Percentiles rank a stretch among this genome's conserved stretches.
Evolutionary conservation across 2,329 filamentous ascomycete species (phyloP).

Genomic region (Ceratocystis harringtonii): DNA sequence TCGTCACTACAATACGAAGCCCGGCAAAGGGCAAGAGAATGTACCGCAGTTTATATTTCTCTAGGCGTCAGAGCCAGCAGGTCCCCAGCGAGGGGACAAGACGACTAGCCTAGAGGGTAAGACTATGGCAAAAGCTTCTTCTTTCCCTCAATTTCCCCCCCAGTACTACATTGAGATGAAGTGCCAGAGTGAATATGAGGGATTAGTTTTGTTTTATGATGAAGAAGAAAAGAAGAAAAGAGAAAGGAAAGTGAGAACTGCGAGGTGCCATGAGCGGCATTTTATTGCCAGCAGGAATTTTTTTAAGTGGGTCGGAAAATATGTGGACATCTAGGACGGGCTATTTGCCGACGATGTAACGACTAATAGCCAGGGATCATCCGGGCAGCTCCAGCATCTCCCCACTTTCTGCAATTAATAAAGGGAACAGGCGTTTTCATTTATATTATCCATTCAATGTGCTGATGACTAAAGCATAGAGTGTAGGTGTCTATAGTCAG

Average conservation of each 20-base stretch:
- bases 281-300: slow-evolving; percentile 10
- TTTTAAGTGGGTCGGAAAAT: slow-evolving; percentile 7
- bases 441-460: too few relatives aligned
- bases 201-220: slow-evolving; percentile 23
- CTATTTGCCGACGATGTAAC: not conserved
- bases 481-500: too few relatives aligned
- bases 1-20: not conserved
- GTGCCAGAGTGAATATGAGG: slow-evolving; percentile 57
- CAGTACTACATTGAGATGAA: slow-evolving; percentile 36
- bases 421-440: too few relatives aligned
- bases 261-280: not conserved
- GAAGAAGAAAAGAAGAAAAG: slow-evolving; percentile 24
- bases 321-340: not conserved
- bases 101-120: slow-evolving; percentile 35
- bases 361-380: not conserved
- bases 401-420: too few relatives aligned
- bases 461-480: too few relatives aligned
- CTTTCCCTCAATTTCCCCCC: slow-evolving; percentile 64
- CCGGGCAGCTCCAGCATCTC: not conserved
- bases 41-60: slow-evolving; percentile 26
- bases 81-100: slow-evolving; percentile 4
- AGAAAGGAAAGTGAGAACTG: slow-evolving; percentile 13
- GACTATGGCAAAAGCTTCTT: slow-evolving; percentile 25
- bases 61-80: slow-evolving; percentile 19
- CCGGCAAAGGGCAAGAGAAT: slow-evolving; percentile 14